These are phyloP conservation scores for Populus hybrid DNA, from an alignment of 441 rosid species.

Conservation along the genomic window DNA sequence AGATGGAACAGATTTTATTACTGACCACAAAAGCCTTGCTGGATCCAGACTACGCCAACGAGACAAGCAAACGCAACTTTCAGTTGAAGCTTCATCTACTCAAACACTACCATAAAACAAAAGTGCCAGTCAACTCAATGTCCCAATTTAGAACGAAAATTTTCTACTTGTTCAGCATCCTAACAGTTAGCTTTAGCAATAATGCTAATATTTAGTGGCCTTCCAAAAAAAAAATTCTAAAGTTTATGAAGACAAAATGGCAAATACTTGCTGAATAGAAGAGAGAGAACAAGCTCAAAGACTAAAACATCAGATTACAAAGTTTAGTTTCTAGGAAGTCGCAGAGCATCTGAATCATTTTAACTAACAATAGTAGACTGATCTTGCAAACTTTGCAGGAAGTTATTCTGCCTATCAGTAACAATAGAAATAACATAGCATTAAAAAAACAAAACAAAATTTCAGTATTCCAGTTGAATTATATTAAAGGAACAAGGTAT, in stretches of 20 bases:
- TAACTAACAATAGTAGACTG: not conserved
- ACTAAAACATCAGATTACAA: not conserved
- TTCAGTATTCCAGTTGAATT: not conserved
- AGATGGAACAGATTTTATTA: slow-evolving; percentile 14
- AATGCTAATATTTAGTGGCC: not conserved
- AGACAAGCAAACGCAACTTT: slow-evolving; percentile 43
- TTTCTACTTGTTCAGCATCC: not conserved
- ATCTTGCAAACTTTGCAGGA: not conserved
- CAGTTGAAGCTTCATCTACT: slow-evolving; percentile 53
- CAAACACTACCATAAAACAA: slow-evolving; percentile 29
- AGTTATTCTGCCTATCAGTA: not conserved
- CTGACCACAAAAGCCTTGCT: slow-evolving; percentile 64
- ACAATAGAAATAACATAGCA: not conserved
- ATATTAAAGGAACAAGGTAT: not conserved
- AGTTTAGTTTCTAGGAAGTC: not conserved
- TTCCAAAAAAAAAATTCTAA: not conserved
- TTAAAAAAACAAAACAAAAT: not conserved
- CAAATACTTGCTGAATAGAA: not conserved
- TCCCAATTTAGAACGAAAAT: slow-evolving; percentile 9
- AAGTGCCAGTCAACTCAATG: slow-evolving; percentile 16
- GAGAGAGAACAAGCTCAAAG: not conserved
- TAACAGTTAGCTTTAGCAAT: not conserved
- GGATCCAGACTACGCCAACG: slow-evolving; percentile 45
- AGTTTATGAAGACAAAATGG: not conserved
- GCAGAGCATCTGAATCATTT: not conserved